Evolutionary conservation across 441 rosid genomes (phyloP).

Genomic region (Corymbia calophylla): DNA sequence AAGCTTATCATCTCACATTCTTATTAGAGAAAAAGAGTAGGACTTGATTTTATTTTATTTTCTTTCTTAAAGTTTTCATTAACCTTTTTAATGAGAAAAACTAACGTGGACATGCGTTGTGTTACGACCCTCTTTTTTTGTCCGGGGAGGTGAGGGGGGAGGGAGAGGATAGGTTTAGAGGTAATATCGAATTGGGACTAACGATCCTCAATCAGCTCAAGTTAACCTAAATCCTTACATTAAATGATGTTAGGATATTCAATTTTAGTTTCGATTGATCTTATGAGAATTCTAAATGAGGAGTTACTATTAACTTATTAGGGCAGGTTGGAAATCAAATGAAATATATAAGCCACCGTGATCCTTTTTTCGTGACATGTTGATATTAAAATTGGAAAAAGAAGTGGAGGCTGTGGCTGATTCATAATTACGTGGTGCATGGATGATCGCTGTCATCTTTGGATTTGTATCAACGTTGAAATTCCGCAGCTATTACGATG

Average conservation of each 20-base stretch:
- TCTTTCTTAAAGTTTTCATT: neutral
- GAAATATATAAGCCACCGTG: neutral
- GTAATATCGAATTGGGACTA: neutral
- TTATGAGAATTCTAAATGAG: neutral
- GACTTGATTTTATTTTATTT: neutral
- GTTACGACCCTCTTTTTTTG: neutral
- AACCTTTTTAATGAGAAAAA: neutral
- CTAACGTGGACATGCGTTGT: neutral
- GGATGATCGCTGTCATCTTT: neutral
- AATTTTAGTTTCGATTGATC: neutral
- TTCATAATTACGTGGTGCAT: neutral
- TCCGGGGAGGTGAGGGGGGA: too few relatives aligned
- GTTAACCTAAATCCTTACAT: neutral
- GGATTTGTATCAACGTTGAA: neutral
- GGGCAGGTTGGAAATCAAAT: neutral
- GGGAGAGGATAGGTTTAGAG: too few relatives aligned
- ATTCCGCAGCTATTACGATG: neutral
- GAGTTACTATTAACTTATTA: too few relatives aligned
- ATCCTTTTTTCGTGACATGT: neutral
- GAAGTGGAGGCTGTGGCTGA: neutral
- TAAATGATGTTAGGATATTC: neutral
- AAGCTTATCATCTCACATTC: too few relatives aligned
- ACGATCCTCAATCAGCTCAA: neutral
- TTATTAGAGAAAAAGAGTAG: neutral
- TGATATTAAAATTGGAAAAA: neutral